A percentile compares a stretch with the other conserved stretches of the same genome.
Evolutionary conservation across 2,329 filamentous ascomycete genomes (phyloP).

Genomic region (Paracoccidioides brasiliensis): DNA sequence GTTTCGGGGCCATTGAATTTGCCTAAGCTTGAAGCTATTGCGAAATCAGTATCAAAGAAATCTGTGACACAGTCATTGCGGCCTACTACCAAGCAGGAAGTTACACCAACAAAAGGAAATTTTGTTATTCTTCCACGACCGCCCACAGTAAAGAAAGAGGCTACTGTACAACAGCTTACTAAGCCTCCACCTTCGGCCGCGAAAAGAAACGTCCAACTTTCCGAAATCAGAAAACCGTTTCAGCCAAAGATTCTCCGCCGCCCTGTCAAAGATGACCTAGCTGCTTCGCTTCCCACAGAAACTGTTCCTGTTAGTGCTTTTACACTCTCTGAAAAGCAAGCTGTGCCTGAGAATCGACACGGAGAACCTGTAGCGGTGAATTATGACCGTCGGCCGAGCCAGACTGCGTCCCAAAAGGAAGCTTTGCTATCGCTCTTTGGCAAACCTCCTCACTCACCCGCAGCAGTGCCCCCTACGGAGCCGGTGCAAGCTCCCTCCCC

Average conservation of each 20-base stretch:
- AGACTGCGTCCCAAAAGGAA: constrained; percentile 35
- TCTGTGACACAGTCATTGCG: neutral
- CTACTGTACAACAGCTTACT: neutral
- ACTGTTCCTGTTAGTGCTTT: constrained; percentile 15
- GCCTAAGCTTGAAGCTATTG: constrained; percentile 25
- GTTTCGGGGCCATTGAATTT: constrained; percentile 29
- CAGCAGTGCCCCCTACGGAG: constrained; percentile 12
- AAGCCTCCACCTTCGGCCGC: neutral
- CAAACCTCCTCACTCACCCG: constrained; percentile 26
- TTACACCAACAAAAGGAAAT: neutral
- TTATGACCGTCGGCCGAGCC: constrained; percentile 28
- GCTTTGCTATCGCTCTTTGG: constrained; percentile 51
- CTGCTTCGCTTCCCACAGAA: constrained; percentile 18
- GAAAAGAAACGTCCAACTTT: constrained; percentile 16
- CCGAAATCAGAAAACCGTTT: constrained; percentile 33
- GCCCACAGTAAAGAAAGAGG: neutral
- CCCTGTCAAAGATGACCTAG: constrained; percentile 28
- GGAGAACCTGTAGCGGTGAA: constrained; percentile 14
- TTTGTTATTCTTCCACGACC: constrained; percentile 5
- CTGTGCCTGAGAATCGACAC: constrained; percentile 6
- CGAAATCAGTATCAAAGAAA: constrained; percentile 19
- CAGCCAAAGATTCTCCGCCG: constrained; percentile 43
- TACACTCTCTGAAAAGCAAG: constrained; percentile 12
- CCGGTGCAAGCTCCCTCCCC: neutral
- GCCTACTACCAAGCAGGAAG: neutral